phyloP scores from a whole-genome alignment of 2,329 filamentous ascomycete species.

The Leptographium wingfieldii region DNA sequence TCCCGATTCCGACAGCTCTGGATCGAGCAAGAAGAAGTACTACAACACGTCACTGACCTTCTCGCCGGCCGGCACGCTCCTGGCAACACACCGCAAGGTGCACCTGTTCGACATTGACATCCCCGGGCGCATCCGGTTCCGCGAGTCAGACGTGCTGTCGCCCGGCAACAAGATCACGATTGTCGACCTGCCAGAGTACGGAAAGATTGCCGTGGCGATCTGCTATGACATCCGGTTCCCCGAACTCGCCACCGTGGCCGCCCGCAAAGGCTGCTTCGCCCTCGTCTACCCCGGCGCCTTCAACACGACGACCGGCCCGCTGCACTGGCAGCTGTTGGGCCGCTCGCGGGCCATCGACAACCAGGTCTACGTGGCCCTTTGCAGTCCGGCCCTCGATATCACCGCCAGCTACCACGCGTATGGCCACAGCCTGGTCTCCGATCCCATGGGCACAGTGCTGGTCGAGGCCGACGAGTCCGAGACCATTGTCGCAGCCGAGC shows the following conservation, averaged over 20 bases:
- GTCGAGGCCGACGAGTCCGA: constrained; percentile 68
- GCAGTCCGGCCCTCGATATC: constrained; percentile 77
- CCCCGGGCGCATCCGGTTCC: constrained; percentile 84
- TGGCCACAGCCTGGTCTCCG: constrained; percentile 80
- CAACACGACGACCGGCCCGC: constrained; percentile 80
- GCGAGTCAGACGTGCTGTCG: constrained; percentile 77
- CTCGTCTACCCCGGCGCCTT: constrained; percentile 94
- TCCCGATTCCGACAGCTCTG: background rate
- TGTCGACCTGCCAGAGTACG: constrained; percentile 78
- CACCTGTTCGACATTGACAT: constrained; percentile 98
- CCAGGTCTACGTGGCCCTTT: constrained; percentile 82
- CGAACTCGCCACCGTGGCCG: constrained; percentile 80
- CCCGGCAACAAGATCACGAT: constrained; percentile 78
- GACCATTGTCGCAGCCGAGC: constrained; percentile 59
- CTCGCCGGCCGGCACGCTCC: constrained; percentile 58
- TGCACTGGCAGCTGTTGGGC: constrained; percentile 83
- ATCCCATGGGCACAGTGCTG: constrained; percentile 77
- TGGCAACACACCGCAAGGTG: constrained; percentile 85
- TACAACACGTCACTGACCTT: constrained; percentile 91
- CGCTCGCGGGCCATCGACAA: constrained; percentile 68
- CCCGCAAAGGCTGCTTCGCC: constrained; percentile 73
- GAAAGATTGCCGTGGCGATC: constrained; percentile 76
- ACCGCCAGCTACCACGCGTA: constrained; percentile 72
- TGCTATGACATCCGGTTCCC: constrained; percentile 98
- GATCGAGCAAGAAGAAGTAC: constrained; percentile 39